A percentile compares a stretch with the other conserved stretches of the same genome.
phyloP scores from a whole-genome alignment of 768 basidiomycete species.

The Leccinum boreale region DNA sequence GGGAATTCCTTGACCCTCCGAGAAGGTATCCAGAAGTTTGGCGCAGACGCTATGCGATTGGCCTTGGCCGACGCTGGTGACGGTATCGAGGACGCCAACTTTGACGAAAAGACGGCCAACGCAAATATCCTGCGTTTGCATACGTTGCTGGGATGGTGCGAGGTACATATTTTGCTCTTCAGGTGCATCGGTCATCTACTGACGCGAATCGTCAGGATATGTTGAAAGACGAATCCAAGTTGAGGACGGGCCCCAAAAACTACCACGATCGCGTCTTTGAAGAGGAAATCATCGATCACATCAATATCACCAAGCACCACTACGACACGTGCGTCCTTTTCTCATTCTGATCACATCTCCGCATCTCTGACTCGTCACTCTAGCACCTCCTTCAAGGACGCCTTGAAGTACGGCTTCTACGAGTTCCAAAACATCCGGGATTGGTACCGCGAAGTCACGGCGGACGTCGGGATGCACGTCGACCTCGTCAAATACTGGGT shows the following conservation, averaged over 20 bases:
- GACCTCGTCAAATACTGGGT: conserved; percentile 89
- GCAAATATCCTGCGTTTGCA: conserved; percentile 92
- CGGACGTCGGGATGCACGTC: conserved; percentile 86
- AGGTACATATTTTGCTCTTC: conserved; percentile 48
- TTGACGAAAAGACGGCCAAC: conserved; percentile 97
- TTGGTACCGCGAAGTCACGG: conserved; percentile 93
- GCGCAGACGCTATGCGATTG: conserved; percentile 92
- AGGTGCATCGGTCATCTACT: not conserved
- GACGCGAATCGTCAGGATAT: conserved; percentile 59
- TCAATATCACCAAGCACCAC: conserved; percentile 74
- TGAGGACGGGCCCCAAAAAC: conserved; percentile 70
- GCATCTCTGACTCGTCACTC: not conserved
- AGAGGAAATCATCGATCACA: conserved; percentile 84
- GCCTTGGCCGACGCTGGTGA: conserved; percentile 96
- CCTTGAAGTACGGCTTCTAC: conserved; percentile 93
- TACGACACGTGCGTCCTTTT: conserved; percentile 68
- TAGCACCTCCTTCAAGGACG: conserved; percentile 94
- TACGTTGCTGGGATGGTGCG: conserved; percentile 89
- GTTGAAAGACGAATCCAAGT: conserved; percentile 61
- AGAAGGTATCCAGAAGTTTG: conserved; percentile 91
- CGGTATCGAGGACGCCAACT: conserved; percentile 97
- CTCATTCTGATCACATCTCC: not conserved
- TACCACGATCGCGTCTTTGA: conserved; percentile 91
- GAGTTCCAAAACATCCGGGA: conserved; percentile 90
- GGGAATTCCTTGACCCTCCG: conserved; percentile 92